A percentile compares a stretch with the other conserved stretches of the same genome.
These are phyloP conservation scores for Coniochaeta hoffmannii DNA, from an alignment of 2,329 filamentous ascomycete species.

Conservation along the genomic window DNA sequence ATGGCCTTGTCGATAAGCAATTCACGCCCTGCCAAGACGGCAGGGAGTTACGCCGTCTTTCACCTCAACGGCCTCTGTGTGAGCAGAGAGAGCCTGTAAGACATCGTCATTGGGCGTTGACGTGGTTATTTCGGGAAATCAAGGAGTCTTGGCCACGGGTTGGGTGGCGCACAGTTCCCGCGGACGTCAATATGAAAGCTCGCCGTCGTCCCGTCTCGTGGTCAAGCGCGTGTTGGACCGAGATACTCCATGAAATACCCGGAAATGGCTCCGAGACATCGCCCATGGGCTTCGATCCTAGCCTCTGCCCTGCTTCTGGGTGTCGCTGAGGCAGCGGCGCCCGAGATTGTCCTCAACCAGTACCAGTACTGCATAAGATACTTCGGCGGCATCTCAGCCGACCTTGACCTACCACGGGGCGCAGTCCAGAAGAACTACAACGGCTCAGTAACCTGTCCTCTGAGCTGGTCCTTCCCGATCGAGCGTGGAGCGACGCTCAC, in stretches of 20 bases:
- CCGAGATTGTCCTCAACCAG: neutral
- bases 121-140: neutral
- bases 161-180: neutral
- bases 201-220: neutral
- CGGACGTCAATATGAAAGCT: neutral
- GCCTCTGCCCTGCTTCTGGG: neutral
- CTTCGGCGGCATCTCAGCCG: neutral
- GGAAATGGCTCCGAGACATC: neutral
- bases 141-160: neutral
- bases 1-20: no score
- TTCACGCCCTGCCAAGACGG: conserved; percentile 1
- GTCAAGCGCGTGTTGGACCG: neutral
- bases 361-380: neutral
- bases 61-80: neutral
- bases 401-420: neutral
- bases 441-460: neutral
- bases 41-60: neutral
- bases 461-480: neutral
- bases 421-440: neutral
- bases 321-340: neutral
- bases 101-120: neutral
- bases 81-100: neutral
- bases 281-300: neutral
- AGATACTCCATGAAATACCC: neutral
- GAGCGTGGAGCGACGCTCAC: neutral